Conservation (phyloP, 2,329 filamentous ascomycete species). For the Claviceps sp. region DNA sequence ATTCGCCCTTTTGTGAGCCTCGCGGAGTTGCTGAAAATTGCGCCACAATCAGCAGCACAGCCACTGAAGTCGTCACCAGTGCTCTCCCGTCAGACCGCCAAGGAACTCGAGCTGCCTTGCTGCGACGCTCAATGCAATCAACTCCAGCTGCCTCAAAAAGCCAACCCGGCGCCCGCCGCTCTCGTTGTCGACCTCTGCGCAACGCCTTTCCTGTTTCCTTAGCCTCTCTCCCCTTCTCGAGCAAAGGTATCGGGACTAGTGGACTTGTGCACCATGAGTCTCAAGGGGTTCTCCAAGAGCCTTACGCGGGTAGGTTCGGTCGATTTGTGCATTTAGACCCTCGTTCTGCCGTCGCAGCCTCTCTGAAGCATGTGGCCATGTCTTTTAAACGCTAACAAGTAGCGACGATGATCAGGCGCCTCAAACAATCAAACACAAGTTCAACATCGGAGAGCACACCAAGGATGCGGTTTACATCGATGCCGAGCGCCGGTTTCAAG, state of each 20-base stretch:
- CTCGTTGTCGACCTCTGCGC: conserved; percentile 1
- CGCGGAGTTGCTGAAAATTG: not conserved
- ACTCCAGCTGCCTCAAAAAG: conserved; percentile 1
- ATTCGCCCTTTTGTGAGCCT: too few relatives aligned
- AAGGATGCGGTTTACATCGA: conserved; percentile 93
- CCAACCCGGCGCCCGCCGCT: not conserved
- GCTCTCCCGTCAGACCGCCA: too few relatives aligned
- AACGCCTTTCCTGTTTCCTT: not conserved
- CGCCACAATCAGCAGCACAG: conserved; percentile 9
- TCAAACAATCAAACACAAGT: conserved; percentile 79
- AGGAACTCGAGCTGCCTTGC: not conserved
- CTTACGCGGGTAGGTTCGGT: conserved; percentile 56
- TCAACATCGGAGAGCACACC: conserved; percentile 91
- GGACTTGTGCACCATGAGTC: conserved; percentile 56
- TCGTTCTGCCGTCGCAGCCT: conserved; percentile 10
- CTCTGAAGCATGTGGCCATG: not conserved
- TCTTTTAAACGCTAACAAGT: not conserved
- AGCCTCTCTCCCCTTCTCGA: not conserved
- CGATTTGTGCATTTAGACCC: conserved; percentile 13
- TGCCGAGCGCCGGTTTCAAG: conserved; percentile 83
- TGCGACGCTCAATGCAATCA: conserved; percentile 6
- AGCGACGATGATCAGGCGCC: conserved; percentile 47
- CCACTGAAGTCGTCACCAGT: conserved; percentile 6
- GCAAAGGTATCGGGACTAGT: not conserved
- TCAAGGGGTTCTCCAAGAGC: conserved; percentile 90